Evolutionary conservation across 805 yeast genomes (phyloP).

Genomic region (Pichia heedii): DNA sequence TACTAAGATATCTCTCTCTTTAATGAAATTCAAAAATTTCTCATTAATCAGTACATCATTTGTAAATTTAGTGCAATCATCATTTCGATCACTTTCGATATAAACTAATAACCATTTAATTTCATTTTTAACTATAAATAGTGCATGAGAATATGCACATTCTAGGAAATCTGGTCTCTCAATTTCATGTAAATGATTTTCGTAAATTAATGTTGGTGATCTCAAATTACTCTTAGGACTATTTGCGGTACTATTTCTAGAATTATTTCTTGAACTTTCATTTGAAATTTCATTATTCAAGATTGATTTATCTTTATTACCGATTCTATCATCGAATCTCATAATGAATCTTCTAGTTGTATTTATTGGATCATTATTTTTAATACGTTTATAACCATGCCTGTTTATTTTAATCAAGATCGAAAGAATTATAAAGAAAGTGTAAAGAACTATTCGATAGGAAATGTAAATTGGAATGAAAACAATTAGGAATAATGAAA

Average conservation of each 20-base stretch:
- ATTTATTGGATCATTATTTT: conserved; percentile 23
- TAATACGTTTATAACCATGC: conserved; percentile 15
- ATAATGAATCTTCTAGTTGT: conserved; percentile 26
- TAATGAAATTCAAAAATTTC: conserved; percentile 38
- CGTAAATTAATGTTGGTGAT: conserved; percentile 1
- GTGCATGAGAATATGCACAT: conserved; percentile 75
- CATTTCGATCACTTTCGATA: conserved; percentile 65
- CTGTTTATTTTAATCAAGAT: conserved; percentile 17
- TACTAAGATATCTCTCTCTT: conserved; percentile 44
- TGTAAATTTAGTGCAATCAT: conserved; percentile 46
- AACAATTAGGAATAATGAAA: conserved; percentile 7
- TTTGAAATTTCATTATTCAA: background rate
- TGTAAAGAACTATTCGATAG: conserved; percentile 14
- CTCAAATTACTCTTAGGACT: background rate
- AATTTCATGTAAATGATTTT: conserved; percentile 14
- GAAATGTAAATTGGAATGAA: conserved; percentile 21
- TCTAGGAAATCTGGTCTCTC: conserved; percentile 41
- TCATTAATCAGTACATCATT: conserved; percentile 44
- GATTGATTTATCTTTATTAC: conserved; percentile 12
- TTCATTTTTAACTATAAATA: conserved; percentile 58
- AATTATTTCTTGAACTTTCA: background rate
- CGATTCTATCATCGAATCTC: conserved; percentile 27
- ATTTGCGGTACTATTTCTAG: background rate
- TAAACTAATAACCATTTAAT: conserved; percentile 68
- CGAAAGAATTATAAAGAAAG: conserved; percentile 18